Base-by-base conservation (phyloP, 768 basidiomycete species). In the Mycena filopes region DNA sequence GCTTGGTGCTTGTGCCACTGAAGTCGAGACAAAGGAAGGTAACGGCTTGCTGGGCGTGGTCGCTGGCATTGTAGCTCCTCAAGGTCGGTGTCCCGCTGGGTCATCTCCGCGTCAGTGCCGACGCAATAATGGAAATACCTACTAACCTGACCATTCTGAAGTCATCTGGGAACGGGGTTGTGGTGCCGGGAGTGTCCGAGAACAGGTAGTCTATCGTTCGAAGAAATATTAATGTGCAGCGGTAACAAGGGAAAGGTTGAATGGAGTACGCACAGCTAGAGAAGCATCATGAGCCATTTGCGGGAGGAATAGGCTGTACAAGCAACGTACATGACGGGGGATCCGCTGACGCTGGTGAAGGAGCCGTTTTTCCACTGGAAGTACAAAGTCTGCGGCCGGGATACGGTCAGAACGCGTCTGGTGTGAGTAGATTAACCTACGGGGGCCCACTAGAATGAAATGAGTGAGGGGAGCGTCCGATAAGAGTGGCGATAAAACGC, bases 151-250 rank as follows among this genome's bases (percentile, higher is more conserved):
- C 67, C 84, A 86, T 86, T 60, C 84, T 81, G 73, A 87, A 83
- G 71, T 87, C 79, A 74, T 86, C 85, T 29, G 86, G 86, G 72
- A 87, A 87, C 7, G 83, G 81, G 1, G 82, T 85, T 2, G 83
- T 85, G 2, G 76, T 79, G 64, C 82, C 83, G 40, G 83, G 72
- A 46, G 74, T 81, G 67, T 84, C 80, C 55, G 72, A 77, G 75
- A 82, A 86, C 42, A 86, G 73, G 68, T 86, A 86, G 71, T 86
- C 84, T 86, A 63, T 33, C 43, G 16, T 45, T 26, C 4, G 20
- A 21, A 70, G 48, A 41, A 13, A 10, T 42, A 23, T 10, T 41
- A n/a, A n/a, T n/a, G n/a, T n/a, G 36, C 16, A 20, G 36, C 13
- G 43, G 43, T 40, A 33, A 68, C 33, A 31, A 33, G 28, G n/a